Evolutionary conservation across 805 yeast species (phyloP).

Genomic region (Zygosaccharomyces pseudorouxii): DNA sequence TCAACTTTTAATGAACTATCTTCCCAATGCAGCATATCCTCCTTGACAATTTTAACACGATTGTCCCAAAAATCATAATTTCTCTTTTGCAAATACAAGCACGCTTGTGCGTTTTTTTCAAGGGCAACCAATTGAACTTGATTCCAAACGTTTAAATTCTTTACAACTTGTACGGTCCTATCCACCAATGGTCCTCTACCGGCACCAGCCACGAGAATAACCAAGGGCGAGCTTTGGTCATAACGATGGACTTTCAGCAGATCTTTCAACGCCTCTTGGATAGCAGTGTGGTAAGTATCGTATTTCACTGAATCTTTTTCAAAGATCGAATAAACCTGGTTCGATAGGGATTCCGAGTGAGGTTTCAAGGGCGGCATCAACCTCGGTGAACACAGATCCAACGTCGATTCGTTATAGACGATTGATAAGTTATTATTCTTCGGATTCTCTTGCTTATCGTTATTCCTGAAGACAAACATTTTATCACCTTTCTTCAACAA

Average conservation of each 20-base stretch:
- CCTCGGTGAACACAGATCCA: constrained; percentile 18
- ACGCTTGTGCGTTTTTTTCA: constrained; percentile 68
- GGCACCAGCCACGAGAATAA: constrained; percentile 71
- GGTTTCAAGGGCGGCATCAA: constrained; percentile 69
- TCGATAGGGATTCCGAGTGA: constrained; percentile 49
- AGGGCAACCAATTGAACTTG: constrained; percentile 48
- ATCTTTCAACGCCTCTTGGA: constrained; percentile 47
- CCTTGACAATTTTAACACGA: constrained; percentile 46
- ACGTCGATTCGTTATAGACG: background rate
- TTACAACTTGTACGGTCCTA: constrained; percentile 42
- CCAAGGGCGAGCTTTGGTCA: constrained; percentile 20
- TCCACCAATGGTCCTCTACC: constrained; percentile 83
- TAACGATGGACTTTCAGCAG: constrained; percentile 20
- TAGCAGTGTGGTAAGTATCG: constrained; percentile 60
- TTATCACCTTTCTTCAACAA: constrained; percentile 36
- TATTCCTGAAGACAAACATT: constrained; percentile 8
- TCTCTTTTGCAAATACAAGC: constrained; percentile 44
- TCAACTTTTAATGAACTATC: constrained; percentile 40
- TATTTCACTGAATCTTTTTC: constrained; percentile 71
- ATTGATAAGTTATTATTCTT: constrained; percentile 3
- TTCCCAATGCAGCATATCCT: constrained; percentile 56
- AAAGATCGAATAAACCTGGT: constrained; percentile 60
- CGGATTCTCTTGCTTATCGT: background rate
- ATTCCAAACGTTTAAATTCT: constrained; percentile 24
- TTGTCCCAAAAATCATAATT: constrained; percentile 51